These are phyloP conservation scores for Passiflora organensis DNA, from an alignment of 345 rosid species.

Conservation along the genomic window DNA sequence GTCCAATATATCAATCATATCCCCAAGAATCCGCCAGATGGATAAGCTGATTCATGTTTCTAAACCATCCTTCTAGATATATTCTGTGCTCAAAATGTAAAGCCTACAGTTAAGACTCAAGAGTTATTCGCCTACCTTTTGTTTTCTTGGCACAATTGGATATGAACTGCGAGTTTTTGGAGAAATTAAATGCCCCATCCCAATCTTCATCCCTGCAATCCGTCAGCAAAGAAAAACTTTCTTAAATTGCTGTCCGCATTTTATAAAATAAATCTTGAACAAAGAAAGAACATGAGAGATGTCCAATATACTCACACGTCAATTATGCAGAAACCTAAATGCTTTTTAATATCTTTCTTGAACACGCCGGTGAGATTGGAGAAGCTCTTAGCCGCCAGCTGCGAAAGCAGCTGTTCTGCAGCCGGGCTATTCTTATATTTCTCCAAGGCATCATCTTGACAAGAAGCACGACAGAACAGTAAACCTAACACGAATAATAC, in stretches of 20 bases:
- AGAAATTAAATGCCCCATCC: conserved; percentile 83
- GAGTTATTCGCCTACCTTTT: conserved; percentile 37
- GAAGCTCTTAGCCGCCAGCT: conserved; percentile 38
- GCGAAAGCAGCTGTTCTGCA: conserved; percentile 35
- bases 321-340: conserved; percentile 79
- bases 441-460: conserved; percentile 16
- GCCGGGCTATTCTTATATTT: conserved; percentile 21
- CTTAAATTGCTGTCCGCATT: too few species aligned
- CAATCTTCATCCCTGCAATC: conserved; percentile 69
- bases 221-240: neutral
- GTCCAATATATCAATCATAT: too few species aligned
- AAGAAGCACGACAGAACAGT: neutral
- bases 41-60: too few species aligned
- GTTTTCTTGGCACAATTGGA: conserved; percentile 48
- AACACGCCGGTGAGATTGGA: conserved; percentile 52
- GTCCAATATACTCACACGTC: conserved; percentile 54
- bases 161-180: conserved; percentile 51
- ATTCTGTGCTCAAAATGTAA: too few species aligned
- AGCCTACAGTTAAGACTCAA: too few species aligned
- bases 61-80: too few species aligned
- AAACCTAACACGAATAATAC: conserved; percentile 11
- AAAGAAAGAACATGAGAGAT: neutral
- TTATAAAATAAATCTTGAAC: too few species aligned
- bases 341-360: conserved; percentile 48
- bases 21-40: too few species aligned